A percentile compares a stretch with the other conserved stretches of the same genome.
Conservation (phyloP, 495 filamentous ascomycete genomes). For the Talaromyces adpressus region DNA sequence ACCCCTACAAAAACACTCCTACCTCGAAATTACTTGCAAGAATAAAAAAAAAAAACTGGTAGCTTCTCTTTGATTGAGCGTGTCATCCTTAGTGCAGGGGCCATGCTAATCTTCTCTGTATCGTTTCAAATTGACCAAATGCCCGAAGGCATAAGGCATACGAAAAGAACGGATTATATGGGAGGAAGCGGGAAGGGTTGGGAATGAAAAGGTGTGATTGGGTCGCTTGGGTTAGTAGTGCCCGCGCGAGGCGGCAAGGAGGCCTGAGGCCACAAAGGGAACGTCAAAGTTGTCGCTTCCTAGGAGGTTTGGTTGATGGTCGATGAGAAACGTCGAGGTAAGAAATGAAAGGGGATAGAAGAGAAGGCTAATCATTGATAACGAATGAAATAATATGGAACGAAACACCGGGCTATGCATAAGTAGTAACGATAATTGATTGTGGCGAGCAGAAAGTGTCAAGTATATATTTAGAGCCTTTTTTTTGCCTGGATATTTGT, state of each 20-base stretch:
- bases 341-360: too few relatives aligned
- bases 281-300: conserved; percentile 12
- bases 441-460: too few relatives aligned
- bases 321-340: too few relatives aligned
- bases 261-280: conserved; percentile 8
- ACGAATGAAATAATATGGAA: too few relatives aligned
- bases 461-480: too few relatives aligned
- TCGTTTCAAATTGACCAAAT: conserved; percentile 79
- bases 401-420: too few relatives aligned
- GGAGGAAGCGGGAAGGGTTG: background rate
- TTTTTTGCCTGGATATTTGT: too few relatives aligned
- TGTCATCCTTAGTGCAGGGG: conserved; percentile 99
- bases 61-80: conserved; percentile 98
- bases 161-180: conserved; percentile 23
- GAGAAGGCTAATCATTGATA: too few relatives aligned
- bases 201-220: background rate
- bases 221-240: conserved; percentile 12
- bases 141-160: conserved; percentile 50
- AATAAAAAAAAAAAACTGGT: conserved; percentile 58
- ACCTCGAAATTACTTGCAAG: conserved; percentile 18
- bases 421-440: too few relatives aligned
- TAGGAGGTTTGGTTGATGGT: too few relatives aligned
- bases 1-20: background rate
- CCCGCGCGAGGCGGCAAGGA: background rate
- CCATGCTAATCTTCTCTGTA: conserved; percentile 99